These are phyloP conservation scores for Polysphondylium violaceum DNA, from an alignment of 78 protist species.

Conservation along the genomic window DNA sequence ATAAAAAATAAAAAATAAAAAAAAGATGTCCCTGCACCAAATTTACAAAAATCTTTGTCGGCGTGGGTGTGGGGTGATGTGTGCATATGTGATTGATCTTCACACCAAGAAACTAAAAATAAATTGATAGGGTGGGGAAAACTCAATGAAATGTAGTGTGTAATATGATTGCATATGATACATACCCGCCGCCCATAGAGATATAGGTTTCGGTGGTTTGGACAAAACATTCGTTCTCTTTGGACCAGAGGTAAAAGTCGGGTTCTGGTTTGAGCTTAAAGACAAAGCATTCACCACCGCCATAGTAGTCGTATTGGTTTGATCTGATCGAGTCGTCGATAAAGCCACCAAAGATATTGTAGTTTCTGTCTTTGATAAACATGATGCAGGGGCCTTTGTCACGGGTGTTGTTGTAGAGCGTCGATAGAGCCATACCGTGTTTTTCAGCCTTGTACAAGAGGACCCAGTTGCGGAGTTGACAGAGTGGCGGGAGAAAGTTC, in stretches of 20 bases:
- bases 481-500: constrained; percentile 11
- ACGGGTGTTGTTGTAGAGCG: constrained; percentile 15
- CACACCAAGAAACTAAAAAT: no score
- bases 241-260: constrained; percentile 35
- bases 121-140: no score
- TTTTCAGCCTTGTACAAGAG: constrained; percentile 33
- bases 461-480: constrained; percentile 22
- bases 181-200: constrained; percentile 81
- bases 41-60: no score
- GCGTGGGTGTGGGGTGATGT: no score
- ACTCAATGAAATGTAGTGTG: not conserved
- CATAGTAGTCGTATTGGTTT: constrained; percentile 25
- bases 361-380: constrained; percentile 19
- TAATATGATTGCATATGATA: not conserved
- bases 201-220: constrained; percentile 32
- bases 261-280: constrained; percentile 23
- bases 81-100: no score
- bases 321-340: constrained; percentile 26
- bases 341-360: constrained; percentile 63
- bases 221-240: constrained; percentile 56
- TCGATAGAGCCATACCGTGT: constrained; percentile 67
- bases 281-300: constrained; percentile 59
- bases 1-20: no score
- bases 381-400: constrained; percentile 42
- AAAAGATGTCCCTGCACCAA: no score